Base-by-base conservation (phyloP, 2,329 filamentous ascomycete species). In the Sordariomycetes sp. region DNA sequence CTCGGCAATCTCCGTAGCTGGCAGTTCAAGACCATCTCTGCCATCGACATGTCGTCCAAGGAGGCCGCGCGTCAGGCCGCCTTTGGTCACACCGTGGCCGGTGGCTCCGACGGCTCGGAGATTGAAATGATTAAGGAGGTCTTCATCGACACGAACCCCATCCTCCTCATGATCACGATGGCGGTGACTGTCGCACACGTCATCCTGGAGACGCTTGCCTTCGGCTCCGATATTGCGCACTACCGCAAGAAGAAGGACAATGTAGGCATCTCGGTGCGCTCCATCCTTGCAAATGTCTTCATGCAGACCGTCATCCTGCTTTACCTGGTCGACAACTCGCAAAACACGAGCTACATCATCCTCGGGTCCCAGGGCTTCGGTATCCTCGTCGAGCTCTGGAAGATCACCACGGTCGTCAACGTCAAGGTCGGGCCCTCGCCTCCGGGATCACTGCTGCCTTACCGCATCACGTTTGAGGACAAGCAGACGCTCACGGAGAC, bases 221-320 rank as follows among this genome's bases (percentile, higher is more conserved):
- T 99, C 76, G 96, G 95, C 66, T 96, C 87, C 68, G 94, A 99
- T 68, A 96, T 99, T 68, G 84, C 90, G 54, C 94, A 99, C 73
- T 99, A 94, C 83, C 89, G 91, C 68, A 96, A 97, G 77, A 99
- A 99, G 86, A 99, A 99, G 78, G 95, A 97, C 74, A 94, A 96
- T 59, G 88, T 99, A 32, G 94, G 94, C 61, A 95, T 96, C 52
- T 96, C 91, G 1, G 87, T 99, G 60, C 90, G 94, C 58, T 95
- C 92, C 35, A 99, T 99, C 66, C 77, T 99, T 58, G 90, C 89
- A 68, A 99, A 97, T 66, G 91, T 97, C 61, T 91, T 97, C 70
- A 99, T 99, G 94, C 94, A 99, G 72, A 71, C 80, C 7, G 80
- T 97, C 66, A 96, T 99, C 71, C 95, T 99, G 80, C 79, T 99